A percentile compares a stretch with the other conserved stretches of the same genome.
Evolutionary conservation across 306 rosid genomes (phyloP).

Genomic region (Psophocarpus tetragonolobus): DNA sequence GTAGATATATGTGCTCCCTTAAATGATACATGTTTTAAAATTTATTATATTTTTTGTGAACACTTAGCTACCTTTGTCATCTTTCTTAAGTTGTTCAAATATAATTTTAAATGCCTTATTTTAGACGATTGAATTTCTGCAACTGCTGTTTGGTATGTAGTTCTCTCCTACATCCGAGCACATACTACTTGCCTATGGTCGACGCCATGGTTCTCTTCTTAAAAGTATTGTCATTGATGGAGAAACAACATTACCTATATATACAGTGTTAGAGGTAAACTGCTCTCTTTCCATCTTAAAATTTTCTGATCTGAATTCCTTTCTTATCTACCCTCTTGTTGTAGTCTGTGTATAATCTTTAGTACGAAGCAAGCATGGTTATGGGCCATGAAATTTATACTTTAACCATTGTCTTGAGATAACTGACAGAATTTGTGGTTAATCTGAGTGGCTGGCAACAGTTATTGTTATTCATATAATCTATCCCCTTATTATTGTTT

Average conservation of each 20-base stretch:
- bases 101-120: background rate
- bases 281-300: constrained; percentile 8
- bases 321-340: background rate
- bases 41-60: background rate
- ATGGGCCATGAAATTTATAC: constrained; percentile 16
- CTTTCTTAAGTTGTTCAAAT: background rate
- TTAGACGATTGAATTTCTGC: constrained; percentile 30
- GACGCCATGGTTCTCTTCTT: constrained; percentile 58
- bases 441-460: background rate
- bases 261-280: constrained; percentile 93
- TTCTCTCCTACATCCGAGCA: constrained; percentile 63
- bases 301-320: constrained; percentile 20
- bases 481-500: constrained; percentile 6
- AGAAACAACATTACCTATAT: constrained; percentile 90
- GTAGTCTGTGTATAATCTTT: constrained; percentile 12
- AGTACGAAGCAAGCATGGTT: background rate
- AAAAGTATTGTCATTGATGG: constrained; percentile 93
- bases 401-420: constrained; percentile 20
- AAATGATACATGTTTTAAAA: background rate
- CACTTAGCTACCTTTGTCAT: constrained; percentile 9
- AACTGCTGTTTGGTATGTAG: constrained; percentile 42
- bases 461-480: constrained; percentile 2
- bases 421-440: constrained; percentile 3
- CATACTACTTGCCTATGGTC: constrained; percentile 70
- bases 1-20: background rate